Evolutionary conservation across 371 early-diverging fungal genomes (phyloP).

Genomic region (Massospora cicadina): DNA sequence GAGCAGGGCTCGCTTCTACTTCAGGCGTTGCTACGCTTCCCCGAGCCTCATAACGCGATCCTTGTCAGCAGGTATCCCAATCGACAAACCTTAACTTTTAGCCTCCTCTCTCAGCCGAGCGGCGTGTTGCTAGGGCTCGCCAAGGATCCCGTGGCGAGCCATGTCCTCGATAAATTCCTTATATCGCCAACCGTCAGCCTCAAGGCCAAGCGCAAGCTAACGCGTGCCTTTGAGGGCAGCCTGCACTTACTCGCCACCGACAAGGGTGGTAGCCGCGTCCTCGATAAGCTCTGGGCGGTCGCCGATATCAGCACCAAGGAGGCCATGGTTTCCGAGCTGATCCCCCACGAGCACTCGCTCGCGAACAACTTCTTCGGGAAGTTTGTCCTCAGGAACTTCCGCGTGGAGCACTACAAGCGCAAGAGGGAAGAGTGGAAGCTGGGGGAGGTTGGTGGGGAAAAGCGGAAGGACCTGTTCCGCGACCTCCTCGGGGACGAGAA

Average conservation of each 20-base stretch:
- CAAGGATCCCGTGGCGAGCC: conserved; percentile 47
- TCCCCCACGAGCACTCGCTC: conserved; percentile 30
- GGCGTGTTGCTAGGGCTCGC: conserved; percentile 35
- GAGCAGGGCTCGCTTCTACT: conserved; percentile 55
- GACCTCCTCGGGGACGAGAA: conserved; percentile 37
- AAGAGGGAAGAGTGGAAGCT: conserved; percentile 54
- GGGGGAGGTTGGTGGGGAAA: conserved; percentile 45
- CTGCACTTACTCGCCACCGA: conserved; percentile 43
- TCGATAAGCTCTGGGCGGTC: conserved; percentile 58
- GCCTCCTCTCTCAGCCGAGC: conserved; percentile 26
- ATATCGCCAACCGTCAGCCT: conserved; percentile 27
- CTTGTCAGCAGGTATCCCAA: conserved; percentile 31
- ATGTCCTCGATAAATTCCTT: conserved; percentile 51
- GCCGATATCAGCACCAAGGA: conserved; percentile 58
- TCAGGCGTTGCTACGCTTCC: conserved; percentile 45
- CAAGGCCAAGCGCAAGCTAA: conserved; percentile 44
- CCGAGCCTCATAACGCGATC: conserved; percentile 33
- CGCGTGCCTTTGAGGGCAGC: conserved; percentile 31
- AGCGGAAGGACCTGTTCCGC: conserved; percentile 52
- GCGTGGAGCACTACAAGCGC: conserved; percentile 53
- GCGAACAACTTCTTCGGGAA: conserved; percentile 47
- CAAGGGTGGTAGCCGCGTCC: conserved; percentile 57
- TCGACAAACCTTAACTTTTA: neutral
- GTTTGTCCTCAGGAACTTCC: conserved; percentile 57
- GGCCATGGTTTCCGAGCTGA: conserved; percentile 47